phyloP scores from a whole-genome alignment of 2,329 filamentous ascomycete genomes.

The Talaromyces sp. region DNA sequence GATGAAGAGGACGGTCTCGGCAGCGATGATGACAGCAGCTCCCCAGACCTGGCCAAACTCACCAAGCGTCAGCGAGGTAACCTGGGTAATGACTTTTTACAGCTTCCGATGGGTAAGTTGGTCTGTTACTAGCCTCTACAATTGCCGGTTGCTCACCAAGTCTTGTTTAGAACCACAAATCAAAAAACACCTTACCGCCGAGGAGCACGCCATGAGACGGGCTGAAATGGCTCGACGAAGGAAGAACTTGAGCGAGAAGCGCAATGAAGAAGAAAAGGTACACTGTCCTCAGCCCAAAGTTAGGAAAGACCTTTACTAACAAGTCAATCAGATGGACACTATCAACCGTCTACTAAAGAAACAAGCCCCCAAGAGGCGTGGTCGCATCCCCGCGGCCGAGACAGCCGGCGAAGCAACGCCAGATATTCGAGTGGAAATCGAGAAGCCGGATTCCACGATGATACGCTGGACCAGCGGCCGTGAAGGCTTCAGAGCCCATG shows the following conservation, averaged over 20 bases:
- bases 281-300: not conserved
- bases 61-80: slow-evolving; percentile 64
- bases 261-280: slow-evolving; percentile 74
- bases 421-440: slow-evolving; percentile 29
- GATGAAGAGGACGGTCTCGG: slow-evolving; percentile 40
- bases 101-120: slow-evolving; percentile 51
- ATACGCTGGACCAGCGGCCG: slow-evolving; percentile 41
- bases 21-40: slow-evolving; percentile 47
- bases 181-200: slow-evolving; percentile 67
- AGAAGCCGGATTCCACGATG: slow-evolving; percentile 40
- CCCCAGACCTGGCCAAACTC: slow-evolving; percentile 60
- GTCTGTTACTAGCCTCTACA: slow-evolving; percentile 3
- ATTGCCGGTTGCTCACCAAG: slow-evolving; percentile 3
- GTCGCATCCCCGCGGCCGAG: slow-evolving; percentile 43
- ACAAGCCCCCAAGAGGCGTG: slow-evolving; percentile 57
- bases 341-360: slow-evolving; percentile 64
- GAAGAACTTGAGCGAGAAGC: slow-evolving; percentile 70
- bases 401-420: slow-evolving; percentile 36
- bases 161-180: slow-evolving; percentile 56
- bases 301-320: not conserved
- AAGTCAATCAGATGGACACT: slow-evolving; percentile 52
- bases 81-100: slow-evolving; percentile 47
- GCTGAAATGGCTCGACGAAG: slow-evolving; percentile 69
- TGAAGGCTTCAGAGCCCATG: slow-evolving; percentile 36
- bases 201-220: slow-evolving; percentile 67